Evolutionary conservation across 2,329 filamentous ascomycete genomes (phyloP).

Genomic region (Acephala macrosclerotiorum): DNA sequence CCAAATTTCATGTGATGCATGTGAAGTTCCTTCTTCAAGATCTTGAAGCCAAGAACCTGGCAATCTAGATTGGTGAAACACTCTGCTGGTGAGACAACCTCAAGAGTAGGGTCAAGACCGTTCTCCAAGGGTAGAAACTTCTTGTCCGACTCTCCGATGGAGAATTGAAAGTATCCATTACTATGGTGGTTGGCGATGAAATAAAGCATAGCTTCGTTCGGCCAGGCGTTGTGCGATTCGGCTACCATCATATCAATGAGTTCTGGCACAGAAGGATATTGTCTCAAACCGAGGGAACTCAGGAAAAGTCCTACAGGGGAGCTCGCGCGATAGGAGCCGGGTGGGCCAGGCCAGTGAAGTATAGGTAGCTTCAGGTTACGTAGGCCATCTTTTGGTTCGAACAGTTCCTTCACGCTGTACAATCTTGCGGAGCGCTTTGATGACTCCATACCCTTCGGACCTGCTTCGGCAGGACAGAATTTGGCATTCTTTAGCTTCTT

Average conservation of each 20-base stretch:
- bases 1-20: slow-evolving; percentile 85
- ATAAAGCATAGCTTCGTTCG: slow-evolving; percentile 74
- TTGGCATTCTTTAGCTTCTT: slow-evolving; percentile 78
- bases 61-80: slow-evolving; percentile 86
- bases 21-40: slow-evolving; percentile 79
- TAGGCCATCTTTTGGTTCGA: slow-evolving; percentile 77
- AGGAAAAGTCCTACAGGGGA: slow-evolving; percentile 81
- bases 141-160: slow-evolving; percentile 60
- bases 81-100: slow-evolving; percentile 73
- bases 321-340: slow-evolving; percentile 66
- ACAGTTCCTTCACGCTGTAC: slow-evolving; percentile 81
- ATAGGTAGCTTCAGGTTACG: slow-evolving; percentile 76
- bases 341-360: slow-evolving; percentile 79
- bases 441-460: slow-evolving; percentile 60
- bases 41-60: slow-evolving; percentile 79
- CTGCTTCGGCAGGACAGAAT: slow-evolving; percentile 82
- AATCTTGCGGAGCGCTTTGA: slow-evolving; percentile 59
- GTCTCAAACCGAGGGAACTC: slow-evolving; percentile 73
- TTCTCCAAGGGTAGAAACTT: slow-evolving; percentile 78
- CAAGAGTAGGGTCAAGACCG: slow-evolving; percentile 53
- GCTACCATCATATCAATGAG: slow-evolving; percentile 81
- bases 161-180: slow-evolving; percentile 76
- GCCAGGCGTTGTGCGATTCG: slow-evolving; percentile 63
- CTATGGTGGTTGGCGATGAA: slow-evolving; percentile 81
- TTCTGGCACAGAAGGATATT: slow-evolving; percentile 74